phyloP scores from a whole-genome alignment of 2,329 filamentous ascomycete genomes.

The Helotiales sp. region DNA sequence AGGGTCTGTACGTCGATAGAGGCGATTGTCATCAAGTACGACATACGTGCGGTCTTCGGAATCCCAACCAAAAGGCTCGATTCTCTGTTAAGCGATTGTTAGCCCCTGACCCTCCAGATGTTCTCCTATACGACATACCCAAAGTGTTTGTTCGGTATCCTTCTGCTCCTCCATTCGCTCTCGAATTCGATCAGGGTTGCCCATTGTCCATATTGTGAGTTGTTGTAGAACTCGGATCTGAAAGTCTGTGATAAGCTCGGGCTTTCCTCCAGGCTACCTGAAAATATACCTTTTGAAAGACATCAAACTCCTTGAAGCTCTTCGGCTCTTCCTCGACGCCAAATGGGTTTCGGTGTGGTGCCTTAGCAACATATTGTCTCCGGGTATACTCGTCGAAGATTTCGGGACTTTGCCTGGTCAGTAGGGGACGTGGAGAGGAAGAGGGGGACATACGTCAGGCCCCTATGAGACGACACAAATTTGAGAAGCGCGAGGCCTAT shows the following conservation, averaged over 20 bases:
- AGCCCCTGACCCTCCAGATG: conserved; percentile 10
- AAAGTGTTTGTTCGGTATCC: conserved; percentile 79
- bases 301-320: conserved; percentile 80
- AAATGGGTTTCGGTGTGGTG: conserved; percentile 81
- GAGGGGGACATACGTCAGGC: conserved; percentile 73
- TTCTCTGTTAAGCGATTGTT: conserved; percentile 55
- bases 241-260: conserved; percentile 51
- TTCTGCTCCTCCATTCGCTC: conserved; percentile 84
- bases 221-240: conserved; percentile 82
- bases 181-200: conserved; percentile 83
- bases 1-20: conserved; percentile 87
- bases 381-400: conserved; percentile 94
- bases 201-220: conserved; percentile 86
- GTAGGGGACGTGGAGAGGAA: conserved; percentile 7
- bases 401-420: conserved; percentile 64
- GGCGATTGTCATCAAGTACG: conserved; percentile 89
- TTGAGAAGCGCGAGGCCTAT: conserved; percentile 89
- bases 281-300: conserved; percentile 72
- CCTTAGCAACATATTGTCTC: conserved; percentile 84
- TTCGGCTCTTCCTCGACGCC: conserved; percentile 74
- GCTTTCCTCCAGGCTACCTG: conserved; percentile 37
- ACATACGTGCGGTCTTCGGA: conserved; percentile 84
- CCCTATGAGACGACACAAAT: conserved; percentile 91
- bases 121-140: conserved; percentile 59
- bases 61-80: conserved; percentile 89